phyloP scores from a whole-genome alignment of 768 basidiomycete species.

The Gyrodon lividus region DNA sequence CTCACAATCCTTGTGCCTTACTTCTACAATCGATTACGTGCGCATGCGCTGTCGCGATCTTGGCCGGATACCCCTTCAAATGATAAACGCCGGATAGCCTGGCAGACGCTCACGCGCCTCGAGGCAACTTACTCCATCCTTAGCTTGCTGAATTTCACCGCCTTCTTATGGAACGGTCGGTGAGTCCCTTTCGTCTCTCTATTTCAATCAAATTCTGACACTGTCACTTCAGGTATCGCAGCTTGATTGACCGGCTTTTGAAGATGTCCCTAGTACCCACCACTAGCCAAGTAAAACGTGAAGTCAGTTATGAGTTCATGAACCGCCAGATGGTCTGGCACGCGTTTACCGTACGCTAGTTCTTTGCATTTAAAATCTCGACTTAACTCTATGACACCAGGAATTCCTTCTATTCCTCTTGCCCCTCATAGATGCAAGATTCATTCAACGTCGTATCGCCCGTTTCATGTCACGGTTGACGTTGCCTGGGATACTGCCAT shows the following conservation, averaged over 20 bases:
- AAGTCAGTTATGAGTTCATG: constrained; percentile 98
- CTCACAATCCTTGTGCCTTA: constrained; percentile 80
- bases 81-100: constrained; percentile 69
- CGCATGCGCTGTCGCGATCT: constrained; percentile 74
- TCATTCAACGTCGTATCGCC: constrained; percentile 56
- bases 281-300: constrained; percentile 63
- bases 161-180: constrained; percentile 87
- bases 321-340: constrained; percentile 99
- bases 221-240: constrained; percentile 67
- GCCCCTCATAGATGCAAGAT: constrained; percentile 74
- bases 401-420: constrained; percentile 94
- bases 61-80: constrained; percentile 91
- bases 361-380: not conserved
- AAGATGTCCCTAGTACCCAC: constrained; percentile 73
- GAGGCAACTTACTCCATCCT: constrained; percentile 68
- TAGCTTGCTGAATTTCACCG: constrained; percentile 71
- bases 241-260: constrained; percentile 76
- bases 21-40: constrained; percentile 68
- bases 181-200: constrained; percentile 36
- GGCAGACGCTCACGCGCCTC: constrained; percentile 62
- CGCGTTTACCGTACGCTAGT: constrained; percentile 80
- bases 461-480: constrained; percentile 31
- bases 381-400: constrained; percentile 41
- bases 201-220: constrained; percentile 2
- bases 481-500: constrained; percentile 32